These are phyloP conservation scores for Corymbia calophylla DNA, from an alignment of 441 rosid species.

Conservation along the genomic window DNA sequence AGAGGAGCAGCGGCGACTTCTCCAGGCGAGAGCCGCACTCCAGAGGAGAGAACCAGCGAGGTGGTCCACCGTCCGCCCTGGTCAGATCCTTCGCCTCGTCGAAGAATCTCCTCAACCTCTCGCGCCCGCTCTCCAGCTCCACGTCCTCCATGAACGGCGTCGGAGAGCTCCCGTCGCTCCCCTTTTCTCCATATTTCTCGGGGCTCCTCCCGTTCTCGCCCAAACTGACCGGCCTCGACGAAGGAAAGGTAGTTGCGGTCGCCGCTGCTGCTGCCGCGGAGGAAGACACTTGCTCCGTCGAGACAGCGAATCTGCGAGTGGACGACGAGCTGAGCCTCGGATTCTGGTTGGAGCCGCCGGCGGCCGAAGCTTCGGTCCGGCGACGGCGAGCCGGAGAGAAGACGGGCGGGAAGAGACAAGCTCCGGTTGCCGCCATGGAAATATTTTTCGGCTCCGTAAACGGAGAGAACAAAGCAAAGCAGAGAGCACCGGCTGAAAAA, in stretches of 20 bases:
- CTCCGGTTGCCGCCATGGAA: not conserved
- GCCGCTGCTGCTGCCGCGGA: not conserved
- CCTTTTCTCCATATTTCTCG: not conserved
- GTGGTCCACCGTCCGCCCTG: constrained; percentile 40
- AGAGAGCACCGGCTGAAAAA: not conserved
- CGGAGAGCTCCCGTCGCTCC: not conserved
- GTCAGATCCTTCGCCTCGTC: constrained; percentile 31
- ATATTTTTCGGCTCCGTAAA: not conserved
- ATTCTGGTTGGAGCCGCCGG: not conserved
- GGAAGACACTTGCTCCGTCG: not conserved
- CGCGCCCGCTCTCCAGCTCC: not conserved
- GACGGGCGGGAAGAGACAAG: not conserved
- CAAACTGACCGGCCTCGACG: not conserved
- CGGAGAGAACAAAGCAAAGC: not conserved
- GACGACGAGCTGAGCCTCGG: not conserved
- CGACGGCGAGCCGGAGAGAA: not conserved
- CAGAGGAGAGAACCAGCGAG: constrained; percentile 84
- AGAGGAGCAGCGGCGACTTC: constrained; percentile 66
- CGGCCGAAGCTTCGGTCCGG: not conserved
- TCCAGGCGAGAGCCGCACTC: constrained; percentile 38
- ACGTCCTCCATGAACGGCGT: constrained; percentile 8
- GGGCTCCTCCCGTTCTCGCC: not conserved
- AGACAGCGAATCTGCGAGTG: not conserved
- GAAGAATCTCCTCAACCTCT: constrained; percentile 43
- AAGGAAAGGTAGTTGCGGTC: not conserved